phyloP scores from a whole-genome alignment of 495 filamentous ascomycete species.

The Neurospora hispaniola region DNA sequence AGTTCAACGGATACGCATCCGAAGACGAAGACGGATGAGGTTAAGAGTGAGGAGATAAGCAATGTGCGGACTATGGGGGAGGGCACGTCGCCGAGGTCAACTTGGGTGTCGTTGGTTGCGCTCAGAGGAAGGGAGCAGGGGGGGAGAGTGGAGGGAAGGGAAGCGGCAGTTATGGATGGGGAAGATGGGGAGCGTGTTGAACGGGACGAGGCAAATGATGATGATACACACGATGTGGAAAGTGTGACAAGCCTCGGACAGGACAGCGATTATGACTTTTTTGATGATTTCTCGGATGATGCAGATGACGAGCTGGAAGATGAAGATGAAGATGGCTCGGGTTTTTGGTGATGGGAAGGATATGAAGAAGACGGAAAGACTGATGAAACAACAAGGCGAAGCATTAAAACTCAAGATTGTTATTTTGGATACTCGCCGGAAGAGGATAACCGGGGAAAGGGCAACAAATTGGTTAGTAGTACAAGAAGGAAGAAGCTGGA shows the following conservation, averaged over 20 bases:
- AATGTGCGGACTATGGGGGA: neutral
- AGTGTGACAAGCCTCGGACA: neutral
- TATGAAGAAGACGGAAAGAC: neutral
- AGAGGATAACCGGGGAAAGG: neutral
- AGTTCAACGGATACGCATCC: neutral
- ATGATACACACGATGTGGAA: neutral
- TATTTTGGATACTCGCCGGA: neutral
- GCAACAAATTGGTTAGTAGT: too few species aligned
- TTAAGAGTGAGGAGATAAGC: neutral
- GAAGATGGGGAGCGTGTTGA: neutral
- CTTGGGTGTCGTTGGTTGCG: neutral
- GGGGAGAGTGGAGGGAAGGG: neutral
- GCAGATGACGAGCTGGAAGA: slow-evolving; percentile 31
- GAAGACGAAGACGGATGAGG: neutral
- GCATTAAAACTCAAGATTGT: neutral
- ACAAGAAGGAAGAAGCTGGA: neutral
- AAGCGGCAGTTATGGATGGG: neutral
- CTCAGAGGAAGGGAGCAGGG: neutral
- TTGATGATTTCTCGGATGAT: slow-evolving; percentile 18
- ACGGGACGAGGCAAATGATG: neutral
- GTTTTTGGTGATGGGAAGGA: neutral
- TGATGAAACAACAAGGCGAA: neutral
- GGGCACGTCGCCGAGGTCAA: neutral
- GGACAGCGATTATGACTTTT: neutral
- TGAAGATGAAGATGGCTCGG: slow-evolving; percentile 13